Evolutionary conservation across 495 filamentous ascomycete species (phyloP).

Genomic region (Penicillium macrosclerotiorum): DNA sequence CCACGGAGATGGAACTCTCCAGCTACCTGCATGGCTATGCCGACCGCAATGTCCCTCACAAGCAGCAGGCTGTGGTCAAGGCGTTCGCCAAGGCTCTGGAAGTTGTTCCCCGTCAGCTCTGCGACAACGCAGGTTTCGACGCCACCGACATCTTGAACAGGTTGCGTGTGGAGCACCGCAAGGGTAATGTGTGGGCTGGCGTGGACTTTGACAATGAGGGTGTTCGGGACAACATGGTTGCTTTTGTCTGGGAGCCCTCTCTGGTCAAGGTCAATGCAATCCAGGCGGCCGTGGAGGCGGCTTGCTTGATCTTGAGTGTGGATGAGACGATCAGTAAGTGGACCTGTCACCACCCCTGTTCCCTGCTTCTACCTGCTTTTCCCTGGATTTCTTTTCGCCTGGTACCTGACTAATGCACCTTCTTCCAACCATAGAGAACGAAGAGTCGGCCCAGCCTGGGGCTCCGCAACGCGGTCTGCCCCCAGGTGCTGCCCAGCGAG

Average conservation of each 20-base stretch:
- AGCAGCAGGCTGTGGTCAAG: constrained; percentile 97
- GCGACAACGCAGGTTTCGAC: constrained; percentile 98
- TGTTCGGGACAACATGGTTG: constrained; percentile 85
- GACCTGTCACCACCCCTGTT: constrained; percentile 2
- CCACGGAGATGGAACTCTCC: constrained; percentile 94
- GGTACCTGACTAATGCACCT: constrained; percentile 17
- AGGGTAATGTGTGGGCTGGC: constrained; percentile 88
- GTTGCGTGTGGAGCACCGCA: constrained; percentile 89
- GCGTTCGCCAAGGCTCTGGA: constrained; percentile 96
- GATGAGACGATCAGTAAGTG: constrained; percentile 89
- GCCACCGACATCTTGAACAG: constrained; percentile 96
- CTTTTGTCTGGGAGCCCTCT: constrained; percentile 95
- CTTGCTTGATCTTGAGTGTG: constrained; percentile 91
- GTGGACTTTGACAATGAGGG: constrained; percentile 94
- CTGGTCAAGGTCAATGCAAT: constrained; percentile 97
- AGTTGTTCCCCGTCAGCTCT: constrained; percentile 93
- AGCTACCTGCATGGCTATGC: constrained; percentile 88
- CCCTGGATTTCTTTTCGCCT: not conserved
- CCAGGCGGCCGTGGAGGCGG: constrained; percentile 91
- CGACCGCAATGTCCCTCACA: constrained; percentile 86
- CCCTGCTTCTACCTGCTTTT: no score
- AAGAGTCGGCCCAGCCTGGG: constrained; percentile 81
- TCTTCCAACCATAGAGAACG: constrained; percentile 57
- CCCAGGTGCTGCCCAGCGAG: constrained; percentile 89
- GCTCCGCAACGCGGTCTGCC: constrained; percentile 76